Evolutionary conservation across 441 rosid genomes (phyloP).

Genomic region (Euphorbia schlechtendalii): DNA sequence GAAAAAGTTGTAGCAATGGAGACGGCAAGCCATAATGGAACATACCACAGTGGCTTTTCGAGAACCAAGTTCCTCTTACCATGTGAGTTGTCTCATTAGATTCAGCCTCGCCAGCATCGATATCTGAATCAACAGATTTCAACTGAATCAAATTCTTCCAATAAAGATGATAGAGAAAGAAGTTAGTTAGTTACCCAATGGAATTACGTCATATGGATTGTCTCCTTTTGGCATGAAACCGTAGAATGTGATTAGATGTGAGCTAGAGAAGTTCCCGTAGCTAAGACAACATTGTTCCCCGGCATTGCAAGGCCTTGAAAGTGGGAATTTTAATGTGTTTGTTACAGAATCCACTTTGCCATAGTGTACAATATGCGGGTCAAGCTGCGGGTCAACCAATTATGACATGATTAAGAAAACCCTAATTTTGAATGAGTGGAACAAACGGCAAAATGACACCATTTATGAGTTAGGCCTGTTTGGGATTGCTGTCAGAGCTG

Average conservation of each 20-base stretch:
- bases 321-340: slow-evolving; percentile 61
- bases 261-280: slow-evolving; percentile 77
- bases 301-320: slow-evolving; percentile 59
- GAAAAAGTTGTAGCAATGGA: slow-evolving; percentile 61
- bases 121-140: slow-evolving; percentile 38
- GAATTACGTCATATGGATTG: slow-evolving; percentile 73
- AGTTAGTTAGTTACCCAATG: slow-evolving; percentile 75
- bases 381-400: slow-evolving; percentile 36
- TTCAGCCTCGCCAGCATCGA: slow-evolving; percentile 46
- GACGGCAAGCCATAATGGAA: slow-evolving; percentile 81
- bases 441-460: not conserved
- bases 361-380: slow-evolving; percentile 69
- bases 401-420: slow-evolving; percentile 11
- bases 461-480: too few species aligned
- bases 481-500: too few species aligned
- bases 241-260: slow-evolving; percentile 78
- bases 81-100: slow-evolving; percentile 59
- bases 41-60: slow-evolving; percentile 48
- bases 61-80: slow-evolving; percentile 93
- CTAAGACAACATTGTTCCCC: slow-evolving; percentile 88
- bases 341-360: slow-evolving; percentile 68
- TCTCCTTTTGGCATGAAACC: slow-evolving; percentile 79
- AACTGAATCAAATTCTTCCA: too few species aligned
- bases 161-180: slow-evolving; percentile 3
- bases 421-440: not conserved